Percentiles rank a stretch among this genome's conserved stretches.
Conservation (phyloP, 192 early-diverging fungal genomes). For the Backusella liffmaniae region DNA sequence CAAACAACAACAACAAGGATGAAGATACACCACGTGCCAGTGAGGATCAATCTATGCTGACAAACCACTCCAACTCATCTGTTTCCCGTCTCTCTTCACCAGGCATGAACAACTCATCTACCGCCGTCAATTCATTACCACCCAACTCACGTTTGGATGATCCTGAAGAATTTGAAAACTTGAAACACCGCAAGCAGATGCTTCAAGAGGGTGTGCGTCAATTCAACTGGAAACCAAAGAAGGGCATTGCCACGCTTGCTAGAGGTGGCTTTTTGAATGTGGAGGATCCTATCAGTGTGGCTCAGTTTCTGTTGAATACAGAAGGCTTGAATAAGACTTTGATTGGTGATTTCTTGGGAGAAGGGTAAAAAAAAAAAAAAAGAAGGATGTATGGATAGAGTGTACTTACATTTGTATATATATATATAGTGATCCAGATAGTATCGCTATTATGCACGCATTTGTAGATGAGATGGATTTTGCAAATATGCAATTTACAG, state of each 20-base stretch:
- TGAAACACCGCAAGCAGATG: slow-evolving; percentile 85
- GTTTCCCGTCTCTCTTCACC: slow-evolving; percentile 30
- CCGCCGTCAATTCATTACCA: not conserved
- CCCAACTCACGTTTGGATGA: slow-evolving; percentile 61
- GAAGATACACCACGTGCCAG: slow-evolving; percentile 31
- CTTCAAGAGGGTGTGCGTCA: slow-evolving; percentile 73
- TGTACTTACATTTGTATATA: not conserved
- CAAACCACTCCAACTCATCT: slow-evolving; percentile 22
- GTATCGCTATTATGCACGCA: slow-evolving; percentile 96
- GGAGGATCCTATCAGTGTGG: slow-evolving; percentile 70
- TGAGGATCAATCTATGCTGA: slow-evolving; percentile 27
- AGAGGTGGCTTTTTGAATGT: slow-evolving; percentile 64
- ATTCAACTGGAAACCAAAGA: slow-evolving; percentile 90
- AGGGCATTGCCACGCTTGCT: slow-evolving; percentile 77
- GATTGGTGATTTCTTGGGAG: slow-evolving; percentile 92
- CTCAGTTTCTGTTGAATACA: slow-evolving; percentile 67
- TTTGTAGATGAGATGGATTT: slow-evolving; percentile 94
- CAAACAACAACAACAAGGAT: slow-evolving; percentile 22
- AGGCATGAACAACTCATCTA: slow-evolving; percentile 19
- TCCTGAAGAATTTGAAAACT: slow-evolving; percentile 78
- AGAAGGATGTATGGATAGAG: not conserved
- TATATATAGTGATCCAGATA: slow-evolving; percentile 66
- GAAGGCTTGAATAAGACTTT: slow-evolving; percentile 86
- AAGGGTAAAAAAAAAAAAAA: slow-evolving; percentile 60
- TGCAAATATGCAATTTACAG: slow-evolving; percentile 64